Percentiles rank a stretch among this genome's conserved stretches.
phyloP scores from a whole-genome alignment of 2,329 filamentous ascomycete genomes.

The Stachybotrys elegans region DNA sequence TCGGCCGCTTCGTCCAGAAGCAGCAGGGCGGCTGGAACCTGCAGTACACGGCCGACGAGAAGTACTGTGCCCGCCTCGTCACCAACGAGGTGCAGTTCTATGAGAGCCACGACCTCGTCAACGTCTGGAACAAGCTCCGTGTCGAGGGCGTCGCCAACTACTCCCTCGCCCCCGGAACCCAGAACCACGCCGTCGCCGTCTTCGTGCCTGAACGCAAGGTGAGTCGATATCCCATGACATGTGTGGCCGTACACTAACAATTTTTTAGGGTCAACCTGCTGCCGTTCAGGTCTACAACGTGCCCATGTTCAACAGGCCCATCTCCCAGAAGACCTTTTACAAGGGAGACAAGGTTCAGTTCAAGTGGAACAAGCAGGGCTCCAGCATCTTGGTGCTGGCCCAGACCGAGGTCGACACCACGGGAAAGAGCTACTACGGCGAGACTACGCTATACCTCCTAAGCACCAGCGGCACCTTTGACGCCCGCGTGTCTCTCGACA shows the following conservation, averaged over 20 bases:
- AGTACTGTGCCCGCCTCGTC: conserved; percentile 85
- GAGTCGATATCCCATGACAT: conserved; percentile 17
- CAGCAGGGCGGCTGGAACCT: conserved; percentile 94
- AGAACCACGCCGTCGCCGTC: conserved; percentile 87
- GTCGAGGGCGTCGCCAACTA: conserved; percentile 89
- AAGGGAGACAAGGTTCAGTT: conserved; percentile 98
- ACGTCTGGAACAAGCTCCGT: conserved; percentile 91
- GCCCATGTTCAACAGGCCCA: conserved; percentile 73
- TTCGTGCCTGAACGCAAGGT: conserved; percentile 96
- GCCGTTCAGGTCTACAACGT: conserved; percentile 93
- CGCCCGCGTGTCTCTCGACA: conserved; percentile 85
- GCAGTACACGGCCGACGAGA: conserved; percentile 92
- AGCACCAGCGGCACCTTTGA: conserved; percentile 90
- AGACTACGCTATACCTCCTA: conserved; percentile 93
- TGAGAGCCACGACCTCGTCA: conserved; percentile 77
- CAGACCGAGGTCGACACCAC: conserved; percentile 98
- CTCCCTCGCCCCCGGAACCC: conserved; percentile 74
- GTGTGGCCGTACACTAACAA: conserved; percentile 10
- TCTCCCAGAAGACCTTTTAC: conserved; percentile 98
- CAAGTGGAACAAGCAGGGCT: conserved; percentile 94
- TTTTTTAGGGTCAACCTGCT: conserved; percentile 75
- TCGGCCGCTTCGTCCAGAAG: conserved; percentile 93
- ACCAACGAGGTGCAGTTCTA: conserved; percentile 99
- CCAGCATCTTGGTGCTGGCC: conserved; percentile 86
- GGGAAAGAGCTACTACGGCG: conserved; percentile 98